Evolutionary conservation across 164 flowering plant genomes (phyloP).

Genomic region (Berberis vulgaris): DNA sequence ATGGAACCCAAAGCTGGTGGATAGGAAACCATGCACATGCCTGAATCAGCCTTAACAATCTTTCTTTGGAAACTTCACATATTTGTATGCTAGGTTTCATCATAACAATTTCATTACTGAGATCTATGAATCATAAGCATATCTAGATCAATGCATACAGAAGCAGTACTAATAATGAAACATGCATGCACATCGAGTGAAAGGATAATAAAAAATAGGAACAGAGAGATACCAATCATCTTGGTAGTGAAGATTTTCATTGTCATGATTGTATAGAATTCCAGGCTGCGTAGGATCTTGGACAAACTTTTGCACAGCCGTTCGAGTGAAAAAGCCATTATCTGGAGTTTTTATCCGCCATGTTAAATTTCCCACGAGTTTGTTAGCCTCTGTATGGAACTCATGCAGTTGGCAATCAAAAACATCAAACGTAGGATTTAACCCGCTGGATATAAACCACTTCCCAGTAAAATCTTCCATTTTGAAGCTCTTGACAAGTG

Average conservation of each 20-base stretch:
- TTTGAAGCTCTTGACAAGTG: slow-evolving; percentile 67
- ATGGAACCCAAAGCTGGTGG: too few species aligned
- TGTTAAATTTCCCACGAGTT: slow-evolving; percentile 71
- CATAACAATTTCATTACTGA: too few species aligned
- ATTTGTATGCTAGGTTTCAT: too few species aligned
- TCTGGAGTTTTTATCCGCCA: slow-evolving; percentile 92
- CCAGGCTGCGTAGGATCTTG: slow-evolving; percentile 86
- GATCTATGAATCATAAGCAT: too few species aligned
- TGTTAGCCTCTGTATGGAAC: slow-evolving; percentile 60
- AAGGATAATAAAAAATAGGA: background rate
- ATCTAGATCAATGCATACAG: too few species aligned
- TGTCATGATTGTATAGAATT: slow-evolving; percentile 81
- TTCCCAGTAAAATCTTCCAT: slow-evolving; percentile 78
- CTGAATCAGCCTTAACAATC: too few species aligned
- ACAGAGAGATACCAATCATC: slow-evolving; percentile 74
- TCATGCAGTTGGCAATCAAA: slow-evolving; percentile 95
- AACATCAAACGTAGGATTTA: slow-evolving; percentile 84
- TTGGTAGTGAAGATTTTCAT: slow-evolving; percentile 92
- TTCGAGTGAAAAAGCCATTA: slow-evolving; percentile 72
- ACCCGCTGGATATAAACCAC: slow-evolving; percentile 86
- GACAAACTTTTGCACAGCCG: slow-evolving; percentile 62
- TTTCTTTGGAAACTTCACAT: too few species aligned
- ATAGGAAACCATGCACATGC: too few species aligned
- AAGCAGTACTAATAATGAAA: background rate
- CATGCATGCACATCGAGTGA: background rate